These are phyloP conservation scores for Murraya paniculata DNA, from an alignment of 345 rosid genomes.

Conservation along the genomic window DNA sequence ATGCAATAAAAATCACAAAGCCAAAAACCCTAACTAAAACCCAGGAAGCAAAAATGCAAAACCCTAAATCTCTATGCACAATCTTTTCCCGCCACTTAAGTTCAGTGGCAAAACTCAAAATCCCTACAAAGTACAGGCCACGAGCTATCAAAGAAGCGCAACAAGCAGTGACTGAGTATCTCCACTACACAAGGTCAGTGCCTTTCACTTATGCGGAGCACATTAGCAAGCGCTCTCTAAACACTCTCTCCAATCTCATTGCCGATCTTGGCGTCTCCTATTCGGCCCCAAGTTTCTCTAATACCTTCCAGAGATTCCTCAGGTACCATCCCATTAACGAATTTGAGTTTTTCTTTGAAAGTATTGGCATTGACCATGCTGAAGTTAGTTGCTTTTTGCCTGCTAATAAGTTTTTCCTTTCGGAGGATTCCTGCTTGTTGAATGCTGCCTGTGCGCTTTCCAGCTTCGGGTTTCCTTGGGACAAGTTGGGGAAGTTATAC, in stretches of 20 bases:
- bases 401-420: constrained; percentile 50
- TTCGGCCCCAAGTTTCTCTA: constrained; percentile 35
- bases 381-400: constrained; percentile 45
- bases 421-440: constrained; percentile 45
- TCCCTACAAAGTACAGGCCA: constrained; percentile 36
- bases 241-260: constrained; percentile 48
- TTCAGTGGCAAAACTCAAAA: constrained; percentile 25
- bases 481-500: constrained; percentile 52
- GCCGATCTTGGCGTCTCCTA: constrained; percentile 32
- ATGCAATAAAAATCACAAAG: background rate
- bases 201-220: constrained; percentile 60
- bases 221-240: constrained; percentile 45
- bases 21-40: constrained; percentile 18
- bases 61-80: background rate
- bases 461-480: constrained; percentile 74
- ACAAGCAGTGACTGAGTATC: constrained; percentile 58
- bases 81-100: constrained; percentile 23
- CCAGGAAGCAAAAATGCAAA: constrained; percentile 22
- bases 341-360: constrained; percentile 74
- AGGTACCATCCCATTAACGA: constrained; percentile 75
- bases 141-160: constrained; percentile 48
- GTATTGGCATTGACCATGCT: constrained; percentile 60
- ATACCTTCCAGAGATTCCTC: constrained; percentile 39
- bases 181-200: constrained; percentile 44
- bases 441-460: constrained; percentile 48